phyloP scores from a whole-genome alignment of 2,329 filamentous ascomycete species.

The Aotearoamyces nothofagi region DNA sequence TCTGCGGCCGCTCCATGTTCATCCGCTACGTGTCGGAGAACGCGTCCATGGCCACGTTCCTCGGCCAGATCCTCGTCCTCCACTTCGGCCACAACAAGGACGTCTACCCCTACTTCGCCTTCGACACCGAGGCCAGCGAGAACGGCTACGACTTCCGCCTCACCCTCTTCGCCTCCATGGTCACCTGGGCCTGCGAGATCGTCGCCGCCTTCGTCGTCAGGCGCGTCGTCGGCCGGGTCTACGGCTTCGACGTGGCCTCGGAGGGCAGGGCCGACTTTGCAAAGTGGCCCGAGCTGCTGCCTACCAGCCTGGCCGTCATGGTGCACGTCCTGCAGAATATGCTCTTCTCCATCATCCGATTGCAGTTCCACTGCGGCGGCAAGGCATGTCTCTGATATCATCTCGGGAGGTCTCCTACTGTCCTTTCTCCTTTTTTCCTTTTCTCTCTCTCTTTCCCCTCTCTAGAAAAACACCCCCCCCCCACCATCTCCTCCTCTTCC shows the following conservation, averaged over 20 bases:
- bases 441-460: too few species aligned
- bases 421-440: too few species aligned
- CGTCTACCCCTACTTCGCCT: slow-evolving; percentile 56
- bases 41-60: slow-evolving; percentile 51
- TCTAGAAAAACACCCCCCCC: too few species aligned
- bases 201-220: slow-evolving; percentile 44
- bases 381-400: too few species aligned
- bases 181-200: slow-evolving; percentile 55
- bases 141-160: slow-evolving; percentile 42
- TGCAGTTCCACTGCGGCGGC: slow-evolving; percentile 40
- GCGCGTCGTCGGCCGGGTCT: slow-evolving; percentile 39
- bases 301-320: slow-evolving; percentile 49
- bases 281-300: slow-evolving; percentile 52
- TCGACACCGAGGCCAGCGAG: slow-evolving; percentile 28
- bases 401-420: too few species aligned
- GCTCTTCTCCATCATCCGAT: slow-evolving; percentile 52
- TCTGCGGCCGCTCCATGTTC: slow-evolving; percentile 50
- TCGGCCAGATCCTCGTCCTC: slow-evolving; percentile 48
- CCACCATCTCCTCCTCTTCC: too few species aligned
- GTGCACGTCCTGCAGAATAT: slow-evolving; percentile 58
- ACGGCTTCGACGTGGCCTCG: slow-evolving; percentile 44
- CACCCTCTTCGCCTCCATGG: slow-evolving; percentile 45
- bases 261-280: slow-evolving; percentile 50
- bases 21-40: slow-evolving; percentile 54
- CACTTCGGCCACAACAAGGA: slow-evolving; percentile 53